phyloP scores from a whole-genome alignment of 192 early-diverging fungal species.

The Coemansia sp. region DNA sequence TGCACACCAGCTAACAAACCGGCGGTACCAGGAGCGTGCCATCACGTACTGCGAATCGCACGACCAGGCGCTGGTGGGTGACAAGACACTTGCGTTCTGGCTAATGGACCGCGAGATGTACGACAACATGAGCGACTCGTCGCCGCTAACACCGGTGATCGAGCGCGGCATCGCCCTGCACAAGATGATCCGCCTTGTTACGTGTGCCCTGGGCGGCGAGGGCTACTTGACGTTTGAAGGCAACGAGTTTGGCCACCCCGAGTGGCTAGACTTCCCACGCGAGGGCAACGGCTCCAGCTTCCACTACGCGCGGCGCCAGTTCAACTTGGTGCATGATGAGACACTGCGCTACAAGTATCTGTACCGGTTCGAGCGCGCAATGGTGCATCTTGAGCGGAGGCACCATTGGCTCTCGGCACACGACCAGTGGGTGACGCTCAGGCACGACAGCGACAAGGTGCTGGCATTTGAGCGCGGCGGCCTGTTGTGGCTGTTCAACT shows the following conservation, averaged over 20 bases:
- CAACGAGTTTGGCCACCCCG: conserved; percentile 98
- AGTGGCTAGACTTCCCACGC: conserved; percentile 99
- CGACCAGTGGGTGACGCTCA: conserved; percentile 80
- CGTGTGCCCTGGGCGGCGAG: conserved; percentile 88
- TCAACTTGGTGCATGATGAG: conserved; percentile 88
- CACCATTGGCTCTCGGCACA: conserved; percentile 71
- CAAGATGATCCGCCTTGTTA: conserved; percentile 94
- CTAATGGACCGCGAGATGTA: conserved; percentile 99
- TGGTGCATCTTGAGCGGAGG: conserved; percentile 75
- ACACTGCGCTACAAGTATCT: conserved; percentile 91
- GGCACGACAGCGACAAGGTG: conserved; percentile 91
- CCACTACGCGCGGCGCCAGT: conserved; percentile 94
- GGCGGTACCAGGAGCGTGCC: conserved; percentile 85
- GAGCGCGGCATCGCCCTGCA: conserved; percentile 93
- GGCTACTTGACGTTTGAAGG: conserved; percentile 97
- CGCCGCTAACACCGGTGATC: conserved; percentile 80
- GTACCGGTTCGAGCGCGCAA: conserved; percentile 84
- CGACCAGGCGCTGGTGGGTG: conserved; percentile 97
- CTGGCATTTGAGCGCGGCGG: conserved; percentile 89
- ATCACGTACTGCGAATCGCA: conserved; percentile 96
- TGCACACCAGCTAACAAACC: conserved; percentile 84
- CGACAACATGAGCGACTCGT: conserved; percentile 84
- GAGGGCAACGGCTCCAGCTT: conserved; percentile 86
- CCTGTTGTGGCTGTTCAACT: conserved; percentile 93
- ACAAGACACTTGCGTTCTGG: conserved; percentile 99